Conservation (phyloP, 345 rosid genomes). For the Mercurialis annua region DNA sequence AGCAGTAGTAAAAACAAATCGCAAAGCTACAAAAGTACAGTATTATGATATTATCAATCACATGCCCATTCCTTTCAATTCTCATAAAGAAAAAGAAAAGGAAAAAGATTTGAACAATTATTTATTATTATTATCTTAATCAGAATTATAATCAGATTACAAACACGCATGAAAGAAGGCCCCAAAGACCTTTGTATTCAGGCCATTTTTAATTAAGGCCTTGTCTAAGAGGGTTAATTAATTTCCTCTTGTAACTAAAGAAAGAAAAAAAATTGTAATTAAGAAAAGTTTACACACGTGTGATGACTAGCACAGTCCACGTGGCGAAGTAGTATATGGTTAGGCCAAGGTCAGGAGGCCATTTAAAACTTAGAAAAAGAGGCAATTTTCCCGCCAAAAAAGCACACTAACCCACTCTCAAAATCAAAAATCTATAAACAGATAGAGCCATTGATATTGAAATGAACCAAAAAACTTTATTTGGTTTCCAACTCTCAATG, state of each 20-base stretch:
- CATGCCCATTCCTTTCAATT: slow-evolving; percentile 21
- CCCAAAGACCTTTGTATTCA: slow-evolving; percentile 48
- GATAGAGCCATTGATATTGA: slow-evolving; percentile 24
- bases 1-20: slow-evolving; percentile 32
- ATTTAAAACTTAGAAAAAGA: slow-evolving; percentile 16
- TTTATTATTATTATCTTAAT: slow-evolving; percentile 22
- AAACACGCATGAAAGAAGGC: slow-evolving; percentile 43
- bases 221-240: slow-evolving; percentile 26
- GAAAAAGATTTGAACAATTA: not conserved
- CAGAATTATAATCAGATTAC: slow-evolving; percentile 32
- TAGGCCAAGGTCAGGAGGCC: slow-evolving; percentile 36
- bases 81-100: not conserved
- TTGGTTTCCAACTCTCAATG: too few species aligned
- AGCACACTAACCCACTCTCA: slow-evolving; percentile 35
- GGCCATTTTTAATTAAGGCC: slow-evolving; percentile 31
- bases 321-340: slow-evolving; percentile 14
- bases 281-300: slow-evolving; percentile 28
- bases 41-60: slow-evolving; percentile 47
- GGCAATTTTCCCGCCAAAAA: slow-evolving; percentile 48
- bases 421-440: slow-evolving; percentile 6
- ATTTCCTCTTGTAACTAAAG: not conserved
- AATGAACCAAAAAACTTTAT: not conserved
- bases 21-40: slow-evolving; percentile 48
- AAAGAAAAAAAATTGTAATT: not conserved
- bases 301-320: slow-evolving; percentile 35